These are phyloP conservation scores for Trametopsis cervina DNA, from an alignment of 768 basidiomycete genomes.

Conservation along the genomic window DNA sequence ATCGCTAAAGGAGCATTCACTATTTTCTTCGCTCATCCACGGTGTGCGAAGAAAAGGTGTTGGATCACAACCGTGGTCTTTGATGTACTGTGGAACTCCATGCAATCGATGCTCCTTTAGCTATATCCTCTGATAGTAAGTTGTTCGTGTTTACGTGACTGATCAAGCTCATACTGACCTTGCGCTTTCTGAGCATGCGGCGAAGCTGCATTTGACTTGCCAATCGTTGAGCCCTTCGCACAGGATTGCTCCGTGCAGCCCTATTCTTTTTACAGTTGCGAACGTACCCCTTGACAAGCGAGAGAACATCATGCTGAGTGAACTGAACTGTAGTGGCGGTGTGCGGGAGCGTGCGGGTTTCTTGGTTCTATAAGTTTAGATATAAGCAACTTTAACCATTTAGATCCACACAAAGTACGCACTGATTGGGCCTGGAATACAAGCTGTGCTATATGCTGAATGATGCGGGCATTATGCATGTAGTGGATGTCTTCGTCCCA, in stretches of 20 bases:
- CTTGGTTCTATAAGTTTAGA: not conserved
- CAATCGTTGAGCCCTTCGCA: not conserved
- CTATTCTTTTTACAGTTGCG: not conserved
- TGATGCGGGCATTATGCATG: not conserved
- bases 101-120: not conserved
- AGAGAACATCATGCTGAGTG: not conserved
- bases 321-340: not conserved
- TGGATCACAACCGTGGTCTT: not conserved
- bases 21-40: slow-evolving; percentile 1
- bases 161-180: not conserved
- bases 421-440: not conserved
- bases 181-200: not conserved
- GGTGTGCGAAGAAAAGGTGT: not conserved
- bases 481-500: not conserved
- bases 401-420: not conserved
- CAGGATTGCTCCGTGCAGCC: not conserved
- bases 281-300: not conserved
- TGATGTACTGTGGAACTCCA: not conserved
- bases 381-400: not conserved
- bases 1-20: not conserved
- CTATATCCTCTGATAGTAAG: not conserved
- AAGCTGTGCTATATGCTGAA: not conserved
- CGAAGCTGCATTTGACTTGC: not conserved
- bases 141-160: not conserved
- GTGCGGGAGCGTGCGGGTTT: not conserved